phyloP scores from a whole-genome alignment of 306 rosid genomes.

The Lagenaria siceraria region DNA sequence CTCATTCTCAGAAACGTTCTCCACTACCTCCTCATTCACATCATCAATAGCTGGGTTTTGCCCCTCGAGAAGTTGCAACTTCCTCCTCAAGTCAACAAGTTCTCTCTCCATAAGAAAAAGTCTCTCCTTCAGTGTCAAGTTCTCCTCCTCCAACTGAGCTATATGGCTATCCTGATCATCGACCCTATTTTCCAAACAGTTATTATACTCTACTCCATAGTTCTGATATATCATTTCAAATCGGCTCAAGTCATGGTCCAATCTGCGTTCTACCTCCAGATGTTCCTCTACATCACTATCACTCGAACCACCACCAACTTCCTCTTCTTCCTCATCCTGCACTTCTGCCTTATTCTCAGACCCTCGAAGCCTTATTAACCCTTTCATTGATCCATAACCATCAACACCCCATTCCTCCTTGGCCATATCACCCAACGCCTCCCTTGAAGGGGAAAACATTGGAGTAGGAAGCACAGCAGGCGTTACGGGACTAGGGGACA shows the following conservation, averaged over 20 bases:
- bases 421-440: slow-evolving; percentile 49
- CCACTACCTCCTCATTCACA: slow-evolving; percentile 28
- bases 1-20: slow-evolving; percentile 37
- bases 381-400: slow-evolving; percentile 80
- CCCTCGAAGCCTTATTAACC: slow-evolving; percentile 54
- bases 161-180: slow-evolving; percentile 94
- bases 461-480: slow-evolving; percentile 91
- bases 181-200: slow-evolving; percentile 68
- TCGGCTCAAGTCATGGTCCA: slow-evolving; percentile 89
- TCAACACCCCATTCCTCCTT: slow-evolving; percentile 83
- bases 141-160: slow-evolving; percentile 89
- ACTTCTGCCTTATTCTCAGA: slow-evolving; percentile 15
- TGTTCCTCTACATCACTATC: slow-evolving; percentile 87
- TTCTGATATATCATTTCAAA: slow-evolving; percentile 87
- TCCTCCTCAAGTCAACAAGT: slow-evolving; percentile 61
- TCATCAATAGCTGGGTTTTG: slow-evolving; percentile 16
- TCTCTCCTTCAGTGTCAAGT: slow-evolving; percentile 80
- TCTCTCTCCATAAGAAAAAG: slow-evolving; percentile 86
- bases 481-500: slow-evolving; percentile 81
- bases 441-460: slow-evolving; percentile 45
- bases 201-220: slow-evolving; percentile 65
- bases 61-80: slow-evolving; percentile 58
- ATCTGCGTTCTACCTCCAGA: slow-evolving; percentile 81
- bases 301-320: slow-evolving; percentile 53
- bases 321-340: slow-evolving; percentile 18